Conservation (phyloP, 192 early-diverging fungal genomes). For the Podila minutissima region DNA sequence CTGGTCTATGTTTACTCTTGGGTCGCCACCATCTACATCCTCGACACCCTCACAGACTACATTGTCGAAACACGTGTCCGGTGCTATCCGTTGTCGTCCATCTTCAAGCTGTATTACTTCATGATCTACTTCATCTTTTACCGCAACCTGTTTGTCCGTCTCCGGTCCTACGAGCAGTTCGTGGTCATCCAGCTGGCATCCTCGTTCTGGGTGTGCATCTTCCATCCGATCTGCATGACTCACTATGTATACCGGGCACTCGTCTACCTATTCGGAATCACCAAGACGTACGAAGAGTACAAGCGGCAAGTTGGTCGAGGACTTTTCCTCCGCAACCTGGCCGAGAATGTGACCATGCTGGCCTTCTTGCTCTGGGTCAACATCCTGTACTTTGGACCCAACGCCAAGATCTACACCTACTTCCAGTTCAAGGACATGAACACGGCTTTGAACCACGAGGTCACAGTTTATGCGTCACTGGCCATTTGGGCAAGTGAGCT, state of each 20-base stretch:
- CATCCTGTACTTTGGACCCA: slow-evolving; percentile 77
- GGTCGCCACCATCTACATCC: slow-evolving; percentile 75
- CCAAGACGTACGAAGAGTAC: slow-evolving; percentile 72
- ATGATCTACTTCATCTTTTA: slow-evolving; percentile 88
- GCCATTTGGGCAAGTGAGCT: slow-evolving; percentile 77
- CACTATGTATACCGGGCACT: slow-evolving; percentile 58
- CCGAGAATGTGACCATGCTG: slow-evolving; percentile 83
- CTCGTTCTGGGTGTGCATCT: slow-evolving; percentile 79
- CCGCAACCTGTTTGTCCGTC: slow-evolving; percentile 77
- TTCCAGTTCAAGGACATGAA: slow-evolving; percentile 72
- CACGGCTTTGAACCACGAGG: slow-evolving; percentile 57
- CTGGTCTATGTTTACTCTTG: slow-evolving; percentile 80
- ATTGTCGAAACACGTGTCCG: slow-evolving; percentile 70
- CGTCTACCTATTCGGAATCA: slow-evolving; percentile 64
- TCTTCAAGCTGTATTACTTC: slow-evolving; percentile 81
- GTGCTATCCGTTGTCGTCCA: slow-evolving; percentile 73
- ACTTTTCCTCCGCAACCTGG: slow-evolving; percentile 77
- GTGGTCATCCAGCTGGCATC: slow-evolving; percentile 72
- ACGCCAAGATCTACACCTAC: slow-evolving; percentile 71
- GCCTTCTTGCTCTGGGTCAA: slow-evolving; percentile 77
- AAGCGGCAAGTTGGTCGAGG: slow-evolving; percentile 73
- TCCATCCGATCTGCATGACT: slow-evolving; percentile 80
- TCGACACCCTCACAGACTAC: slow-evolving; percentile 72
- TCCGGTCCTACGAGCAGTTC: slow-evolving; percentile 75
- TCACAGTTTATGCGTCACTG: slow-evolving; percentile 68